These are phyloP conservation scores for Coemansia sp. DNA, from an alignment of 192 early-diverging fungal genomes.

Conservation along the genomic window DNA sequence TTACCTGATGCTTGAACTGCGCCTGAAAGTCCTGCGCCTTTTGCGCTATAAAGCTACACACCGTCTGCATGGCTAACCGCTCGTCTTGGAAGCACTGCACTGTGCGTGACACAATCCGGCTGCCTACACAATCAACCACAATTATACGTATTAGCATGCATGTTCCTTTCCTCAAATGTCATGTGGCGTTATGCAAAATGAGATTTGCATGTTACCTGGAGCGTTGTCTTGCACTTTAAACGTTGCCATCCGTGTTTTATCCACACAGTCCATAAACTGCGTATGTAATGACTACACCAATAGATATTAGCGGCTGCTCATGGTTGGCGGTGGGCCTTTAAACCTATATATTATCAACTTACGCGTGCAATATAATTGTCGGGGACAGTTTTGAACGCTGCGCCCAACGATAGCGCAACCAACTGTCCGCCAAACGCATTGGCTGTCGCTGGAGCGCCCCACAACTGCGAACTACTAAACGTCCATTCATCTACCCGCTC, in stretches of 20 bases:
- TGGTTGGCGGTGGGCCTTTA: no score
- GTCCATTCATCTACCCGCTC: not conserved
- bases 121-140: not conserved
- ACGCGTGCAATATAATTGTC: constrained; percentile 17
- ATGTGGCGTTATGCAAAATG: not conserved
- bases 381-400: constrained; percentile 21
- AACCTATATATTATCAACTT: not conserved
- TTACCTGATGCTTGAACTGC: not conserved
- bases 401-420: constrained; percentile 16
- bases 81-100: constrained; percentile 13
- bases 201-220: not conserved
- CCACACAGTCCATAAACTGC: constrained; percentile 22
- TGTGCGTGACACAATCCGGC: constrained; percentile 12
- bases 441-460: constrained; percentile 12
- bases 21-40: not conserved
- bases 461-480: constrained; percentile 7
- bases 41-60: constrained; percentile 19
- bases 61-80: constrained; percentile 21
- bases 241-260: not conserved
- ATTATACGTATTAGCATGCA: not conserved
- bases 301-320: not conserved
- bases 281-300: constrained; percentile 18
- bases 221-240: constrained; percentile 9
- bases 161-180: not conserved
- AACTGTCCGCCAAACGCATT: constrained; percentile 28